Evolutionary conservation across 139 green algal species (phyloP).

Genomic region (Chlorella ohadii): DNA sequence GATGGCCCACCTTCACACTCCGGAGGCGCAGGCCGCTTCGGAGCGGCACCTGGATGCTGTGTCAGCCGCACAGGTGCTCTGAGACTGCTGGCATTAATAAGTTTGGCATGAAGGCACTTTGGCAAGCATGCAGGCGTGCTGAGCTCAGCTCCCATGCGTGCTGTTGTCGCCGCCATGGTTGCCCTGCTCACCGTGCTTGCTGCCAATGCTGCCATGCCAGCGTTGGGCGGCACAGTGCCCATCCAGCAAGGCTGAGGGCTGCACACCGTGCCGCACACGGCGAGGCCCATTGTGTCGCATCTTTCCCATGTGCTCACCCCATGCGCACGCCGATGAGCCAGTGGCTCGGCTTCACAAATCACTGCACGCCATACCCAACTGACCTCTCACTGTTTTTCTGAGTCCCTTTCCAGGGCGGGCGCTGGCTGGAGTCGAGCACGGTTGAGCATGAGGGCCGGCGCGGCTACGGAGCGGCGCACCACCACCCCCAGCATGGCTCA

Average conservation of each 20-base stretch:
- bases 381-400: no score
- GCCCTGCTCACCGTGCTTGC: not conserved
- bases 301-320: no score
- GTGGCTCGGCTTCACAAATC: no score
- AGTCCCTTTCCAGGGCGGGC: conserved; percentile 15
- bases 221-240: no score
- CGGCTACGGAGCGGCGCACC: not conserved
- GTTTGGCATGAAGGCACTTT: no score
- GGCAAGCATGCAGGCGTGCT: no score
- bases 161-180: not conserved
- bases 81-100: not conserved
- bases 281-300: no score
- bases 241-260: no score
- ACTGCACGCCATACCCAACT: no score
- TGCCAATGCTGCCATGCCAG: not conserved
- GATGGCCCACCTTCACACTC: not conserved
- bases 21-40: not conserved
- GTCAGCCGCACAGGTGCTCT: not conserved
- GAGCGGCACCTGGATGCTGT: conserved; percentile 11
- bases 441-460: not conserved
- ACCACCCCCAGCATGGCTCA: not conserved
- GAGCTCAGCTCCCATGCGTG: no score
- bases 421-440: conserved; percentile 25
- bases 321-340: no score
- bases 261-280: no score